phyloP scores from a whole-genome alignment of 345 rosid species.

The Lumnitzera racemosa region DNA sequence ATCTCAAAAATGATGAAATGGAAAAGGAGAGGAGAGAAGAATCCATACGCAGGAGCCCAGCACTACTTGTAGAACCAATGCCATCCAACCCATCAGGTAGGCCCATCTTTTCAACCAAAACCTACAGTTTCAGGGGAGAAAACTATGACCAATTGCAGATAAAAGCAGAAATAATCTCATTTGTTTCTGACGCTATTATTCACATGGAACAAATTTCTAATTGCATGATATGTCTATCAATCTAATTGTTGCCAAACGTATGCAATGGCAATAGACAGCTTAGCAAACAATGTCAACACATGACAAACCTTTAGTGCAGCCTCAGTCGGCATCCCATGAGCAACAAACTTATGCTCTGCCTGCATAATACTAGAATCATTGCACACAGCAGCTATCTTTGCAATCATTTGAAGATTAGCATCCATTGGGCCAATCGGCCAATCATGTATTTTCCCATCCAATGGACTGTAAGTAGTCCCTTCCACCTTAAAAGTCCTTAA shows the following conservation, averaged over 20 bases:
- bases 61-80: background rate
- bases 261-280: too few relatives aligned
- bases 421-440: conserved; percentile 2
- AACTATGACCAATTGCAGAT: too few relatives aligned
- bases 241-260: too few relatives aligned
- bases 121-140: conserved; percentile 17
- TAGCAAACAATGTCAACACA: background rate
- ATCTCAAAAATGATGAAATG: background rate
- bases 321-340: conserved; percentile 10
- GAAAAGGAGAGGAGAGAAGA: background rate
- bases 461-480: conserved; percentile 7
- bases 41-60: conserved; percentile 26
- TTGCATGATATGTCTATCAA: too few relatives aligned
- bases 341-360: conserved; percentile 7
- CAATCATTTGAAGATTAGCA: conserved; percentile 6
- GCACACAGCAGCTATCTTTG: conserved; percentile 2
- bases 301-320: conserved; percentile 8
- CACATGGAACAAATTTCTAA: too few relatives aligned
- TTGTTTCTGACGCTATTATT: too few relatives aligned
- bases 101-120: conserved; percentile 73
- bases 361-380: conserved; percentile 4
- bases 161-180: too few relatives aligned
- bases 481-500: conserved; percentile 4
- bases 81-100: conserved; percentile 23
- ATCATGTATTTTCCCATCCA: conserved; percentile 7